phyloP scores from a whole-genome alignment of 257 asterid species.

The Solanum appendiculatum region DNA sequence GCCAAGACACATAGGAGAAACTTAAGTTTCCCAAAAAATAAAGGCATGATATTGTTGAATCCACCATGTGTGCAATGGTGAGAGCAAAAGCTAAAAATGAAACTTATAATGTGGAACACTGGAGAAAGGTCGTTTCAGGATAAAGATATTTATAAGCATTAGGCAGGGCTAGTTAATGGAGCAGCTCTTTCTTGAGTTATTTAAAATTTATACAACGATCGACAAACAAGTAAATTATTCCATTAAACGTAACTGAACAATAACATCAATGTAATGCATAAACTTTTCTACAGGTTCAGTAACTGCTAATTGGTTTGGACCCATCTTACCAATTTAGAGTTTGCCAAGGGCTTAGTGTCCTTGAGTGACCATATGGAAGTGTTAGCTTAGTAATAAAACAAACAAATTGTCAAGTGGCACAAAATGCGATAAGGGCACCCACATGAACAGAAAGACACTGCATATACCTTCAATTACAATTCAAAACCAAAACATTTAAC shows the following conservation, averaged over 20 bases:
- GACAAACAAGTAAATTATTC: not conserved
- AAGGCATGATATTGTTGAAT: not conserved
- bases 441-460: not conserved
- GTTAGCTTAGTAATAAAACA: not conserved
- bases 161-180: not conserved
- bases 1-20: not conserved
- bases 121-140: not conserved
- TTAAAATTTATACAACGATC: not conserved
- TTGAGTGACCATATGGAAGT: not conserved
- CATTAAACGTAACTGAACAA: not conserved
- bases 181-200: not conserved
- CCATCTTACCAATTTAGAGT: not conserved
- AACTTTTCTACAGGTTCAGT: not conserved
- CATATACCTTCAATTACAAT: not conserved
- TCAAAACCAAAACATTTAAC: not conserved
- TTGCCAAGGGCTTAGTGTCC: not conserved
- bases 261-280: not conserved
- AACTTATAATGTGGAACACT: not conserved
- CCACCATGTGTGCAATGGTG: not conserved
- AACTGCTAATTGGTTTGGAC: not conserved
- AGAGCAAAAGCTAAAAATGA: not conserved
- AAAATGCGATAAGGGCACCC: not conserved
- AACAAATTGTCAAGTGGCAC: not conserved
- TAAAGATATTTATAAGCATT: not conserved
- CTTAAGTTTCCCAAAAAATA: not conserved